These are phyloP conservation scores for Phyllostachys edulis DNA, from an alignment of 176 grass and related monocot species.

Conservation along the genomic window DNA sequence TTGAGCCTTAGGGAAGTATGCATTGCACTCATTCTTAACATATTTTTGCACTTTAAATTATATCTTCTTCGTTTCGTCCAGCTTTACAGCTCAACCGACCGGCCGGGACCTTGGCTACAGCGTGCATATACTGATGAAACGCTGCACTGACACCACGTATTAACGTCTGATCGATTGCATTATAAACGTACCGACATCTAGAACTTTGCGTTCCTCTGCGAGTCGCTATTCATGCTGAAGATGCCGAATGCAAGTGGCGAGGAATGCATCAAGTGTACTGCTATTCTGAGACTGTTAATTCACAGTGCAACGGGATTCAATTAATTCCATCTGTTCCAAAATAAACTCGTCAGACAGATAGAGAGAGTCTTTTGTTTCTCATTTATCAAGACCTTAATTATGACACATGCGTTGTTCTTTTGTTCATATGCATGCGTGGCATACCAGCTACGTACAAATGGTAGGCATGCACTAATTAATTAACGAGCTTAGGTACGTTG, in stretches of 20 bases:
- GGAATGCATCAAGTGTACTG: neutral
- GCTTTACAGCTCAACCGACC: neutral
- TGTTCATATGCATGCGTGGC: neutral
- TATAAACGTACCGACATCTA: neutral
- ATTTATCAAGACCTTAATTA: neutral
- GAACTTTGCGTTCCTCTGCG: neutral
- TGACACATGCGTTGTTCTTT: neutral
- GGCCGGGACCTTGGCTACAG: neutral
- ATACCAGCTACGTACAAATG: neutral
- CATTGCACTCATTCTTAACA: too few relatives aligned
- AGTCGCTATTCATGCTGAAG: neutral
- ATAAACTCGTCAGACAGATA: neutral
- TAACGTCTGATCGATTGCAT: neutral
- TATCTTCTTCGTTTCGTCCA: neutral
- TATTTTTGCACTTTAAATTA: neutral
- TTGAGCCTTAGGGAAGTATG: too few relatives aligned
- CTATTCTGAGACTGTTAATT: neutral
- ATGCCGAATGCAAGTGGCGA: neutral
- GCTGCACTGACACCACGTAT: neutral
- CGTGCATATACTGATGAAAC: neutral
- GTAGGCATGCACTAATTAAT: neutral
- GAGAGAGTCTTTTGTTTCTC: neutral
- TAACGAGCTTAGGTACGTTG: neutral
- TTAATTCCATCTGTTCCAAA: neutral
- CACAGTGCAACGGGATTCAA: neutral